Conservation (phyloP, 192 early-diverging fungal genomes). For the Linnemannia hyalina region DNA sequence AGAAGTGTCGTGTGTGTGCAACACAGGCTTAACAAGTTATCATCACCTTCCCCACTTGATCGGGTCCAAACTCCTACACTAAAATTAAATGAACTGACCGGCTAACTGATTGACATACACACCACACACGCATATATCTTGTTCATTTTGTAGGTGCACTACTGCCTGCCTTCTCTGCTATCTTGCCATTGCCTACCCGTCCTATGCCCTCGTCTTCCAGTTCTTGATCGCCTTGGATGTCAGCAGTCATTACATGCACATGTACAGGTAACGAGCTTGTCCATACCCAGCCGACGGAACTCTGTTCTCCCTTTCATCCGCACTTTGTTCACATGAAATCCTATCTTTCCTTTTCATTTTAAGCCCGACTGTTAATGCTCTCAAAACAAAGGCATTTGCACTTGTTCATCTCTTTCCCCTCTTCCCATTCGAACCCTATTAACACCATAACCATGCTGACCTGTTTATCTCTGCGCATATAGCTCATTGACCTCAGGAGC, state of each 20-base stretch:
- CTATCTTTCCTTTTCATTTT: background rate
- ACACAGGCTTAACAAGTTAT: background rate
- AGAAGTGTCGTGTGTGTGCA: slow-evolving; percentile 19
- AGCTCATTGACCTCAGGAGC: slow-evolving; percentile 87
- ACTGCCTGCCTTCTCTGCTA: slow-evolving; percentile 93
- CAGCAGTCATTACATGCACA: slow-evolving; percentile 98
- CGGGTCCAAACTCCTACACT: background rate
- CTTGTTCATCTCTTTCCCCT: background rate
- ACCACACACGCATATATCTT: background rate
- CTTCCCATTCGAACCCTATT: background rate
- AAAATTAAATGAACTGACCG: background rate
- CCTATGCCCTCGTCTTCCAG: slow-evolving; percentile 86
- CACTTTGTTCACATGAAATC: slow-evolving; percentile 15
- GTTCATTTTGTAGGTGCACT: slow-evolving; percentile 71
- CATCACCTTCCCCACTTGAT: background rate
- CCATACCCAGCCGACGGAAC: background rate
- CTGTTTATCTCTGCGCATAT: slow-evolving; percentile 1
- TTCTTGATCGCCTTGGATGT: slow-evolving; percentile 94
- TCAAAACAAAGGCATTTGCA: background rate
- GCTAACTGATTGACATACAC: background rate
- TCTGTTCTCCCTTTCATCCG: slow-evolving; percentile 17
- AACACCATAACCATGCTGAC: background rate
- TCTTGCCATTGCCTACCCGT: slow-evolving; percentile 77
- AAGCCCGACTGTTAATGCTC: slow-evolving; percentile 4
- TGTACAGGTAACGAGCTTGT: slow-evolving; percentile 80